phyloP scores from a whole-genome alignment of 2,329 filamentous ascomycete genomes.

The Malbranchea cinnamomea region DNA sequence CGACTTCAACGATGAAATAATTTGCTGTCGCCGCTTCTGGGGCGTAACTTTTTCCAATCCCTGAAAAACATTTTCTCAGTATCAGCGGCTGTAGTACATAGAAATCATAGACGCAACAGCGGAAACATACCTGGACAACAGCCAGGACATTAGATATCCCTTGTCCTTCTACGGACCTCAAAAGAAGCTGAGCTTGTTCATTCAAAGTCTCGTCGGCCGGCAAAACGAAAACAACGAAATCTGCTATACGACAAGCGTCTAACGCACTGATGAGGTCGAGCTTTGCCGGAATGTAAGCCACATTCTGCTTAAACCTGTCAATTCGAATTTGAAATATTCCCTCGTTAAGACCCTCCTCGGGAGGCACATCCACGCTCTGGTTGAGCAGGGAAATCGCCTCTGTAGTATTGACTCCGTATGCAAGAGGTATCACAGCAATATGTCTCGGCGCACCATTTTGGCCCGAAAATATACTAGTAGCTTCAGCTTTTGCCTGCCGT shows the following conservation, averaged over 20 bases:
- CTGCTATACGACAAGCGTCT: constrained; percentile 74
- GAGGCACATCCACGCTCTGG: constrained; percentile 62
- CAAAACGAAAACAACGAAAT: constrained; percentile 78
- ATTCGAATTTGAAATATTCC: constrained; percentile 51
- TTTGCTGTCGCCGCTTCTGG: constrained; percentile 59
- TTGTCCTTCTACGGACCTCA: constrained; percentile 81
- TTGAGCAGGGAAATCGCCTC: constrained; percentile 58
- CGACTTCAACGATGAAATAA: constrained; percentile 71
- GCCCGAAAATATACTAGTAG: constrained; percentile 69
- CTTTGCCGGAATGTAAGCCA: constrained; percentile 67
- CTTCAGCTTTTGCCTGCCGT: constrained; percentile 65
- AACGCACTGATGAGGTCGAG: constrained; percentile 62
- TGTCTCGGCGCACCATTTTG: constrained; percentile 75
- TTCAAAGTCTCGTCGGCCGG: constrained; percentile 70
- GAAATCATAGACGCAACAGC: background rate
- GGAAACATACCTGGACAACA: constrained; percentile 46
- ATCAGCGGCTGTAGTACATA: background rate
- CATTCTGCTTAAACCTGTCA: constrained; percentile 86
- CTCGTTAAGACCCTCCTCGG: constrained; percentile 44
- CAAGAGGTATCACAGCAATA: constrained; percentile 76
- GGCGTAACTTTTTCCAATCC: constrained; percentile 64
- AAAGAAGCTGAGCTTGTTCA: constrained; percentile 64
- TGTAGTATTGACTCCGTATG: constrained; percentile 52
- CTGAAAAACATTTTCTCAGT: constrained; percentile 11
- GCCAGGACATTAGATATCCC: constrained; percentile 88